These are phyloP conservation scores for Stygiomarasmius scandens DNA, from an alignment of 1,284 basidiomycete species.

Conservation along the genomic window DNA sequence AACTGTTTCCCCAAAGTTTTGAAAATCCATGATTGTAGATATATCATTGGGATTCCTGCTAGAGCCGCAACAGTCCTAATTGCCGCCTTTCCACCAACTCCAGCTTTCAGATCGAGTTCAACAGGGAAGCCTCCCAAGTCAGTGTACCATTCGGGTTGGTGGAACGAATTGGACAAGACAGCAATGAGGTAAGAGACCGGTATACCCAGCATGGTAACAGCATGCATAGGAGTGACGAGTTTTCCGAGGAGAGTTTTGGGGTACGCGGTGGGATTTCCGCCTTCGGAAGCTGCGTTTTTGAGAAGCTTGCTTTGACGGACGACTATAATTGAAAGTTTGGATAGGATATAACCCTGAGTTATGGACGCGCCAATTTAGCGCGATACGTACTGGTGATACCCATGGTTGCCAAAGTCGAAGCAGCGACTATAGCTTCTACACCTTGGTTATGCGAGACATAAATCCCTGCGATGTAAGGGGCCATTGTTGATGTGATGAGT, in stretches of 20 bases:
- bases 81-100: constrained; percentile 15
- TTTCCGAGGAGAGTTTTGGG: constrained; percentile 25
- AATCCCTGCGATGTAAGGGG: constrained; percentile 6
- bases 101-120: constrained; percentile 10
- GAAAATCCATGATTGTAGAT: background rate
- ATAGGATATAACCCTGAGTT: background rate
- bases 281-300: constrained; percentile 16
- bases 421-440: constrained; percentile 29
- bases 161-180: constrained; percentile 28
- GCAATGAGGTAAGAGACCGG: constrained; percentile 27
- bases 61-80: constrained; percentile 14
- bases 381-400: constrained; percentile 1
- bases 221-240: constrained; percentile 30
- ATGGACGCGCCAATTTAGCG: no score
- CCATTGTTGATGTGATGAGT: no score
- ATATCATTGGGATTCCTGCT: background rate
- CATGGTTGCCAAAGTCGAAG: constrained; percentile 21
- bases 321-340: constrained; percentile 11
- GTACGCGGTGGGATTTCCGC: constrained; percentile 19
- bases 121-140: constrained; percentile 26
- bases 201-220: constrained; percentile 22
- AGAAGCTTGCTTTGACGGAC: constrained; percentile 16
- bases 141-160: constrained; percentile 35
- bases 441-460: constrained; percentile 22
- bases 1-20: constrained; percentile 8